Evolutionary conservation across 1,284 basidiomycete species (phyloP), one percentile per base, ranked within the genome.

Genomic region (Inonotus obliquus): DNA sequence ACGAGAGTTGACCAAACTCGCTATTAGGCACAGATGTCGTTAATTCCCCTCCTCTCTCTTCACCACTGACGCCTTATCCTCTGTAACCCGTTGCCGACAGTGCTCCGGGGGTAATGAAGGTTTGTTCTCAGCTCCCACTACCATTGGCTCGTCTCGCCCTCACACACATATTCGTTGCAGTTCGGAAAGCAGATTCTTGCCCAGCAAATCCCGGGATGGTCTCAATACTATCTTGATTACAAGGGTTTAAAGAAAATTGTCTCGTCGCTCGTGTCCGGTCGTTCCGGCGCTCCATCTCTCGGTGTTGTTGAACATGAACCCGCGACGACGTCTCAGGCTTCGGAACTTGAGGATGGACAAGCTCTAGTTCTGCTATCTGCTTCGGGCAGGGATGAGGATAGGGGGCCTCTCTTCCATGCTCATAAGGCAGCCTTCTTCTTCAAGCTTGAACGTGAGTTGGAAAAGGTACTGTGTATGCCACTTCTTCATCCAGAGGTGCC

Each of bases 341-440:
- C 44, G 4, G 57, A 58, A 27, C 44, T 64, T 14, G 49, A 53
- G 23, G 55, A 61, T 55, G 53, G 54, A 9, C 63, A 58, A 10
- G 54, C 66, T 11, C 39, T 66, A 25, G 55, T 84, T 27, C 78
- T 89, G 60, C 81, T 87, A 63, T 77, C 83, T 39, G 75, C 80
- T 4, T 79, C 84, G 9, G 80, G 79, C 17, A 81, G 84, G 66
- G 87, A 91, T 70, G 81, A 82, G 51, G 86, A 87, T 66, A 76
- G 89, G 58, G 85, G 88, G 0, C 79, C 85, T 6, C 85, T 89
- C 70, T 94, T 96, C 70, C 91, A 91, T 69, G 93, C 94, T 17
- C 94, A 98, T 78, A 94, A 96, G 71, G 93, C 96, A 21, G 94
- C 95, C 0, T 99, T 98, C 82, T 99, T 99, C 81, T 99, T 98